Percentiles rank a stretch among this genome's conserved stretches.
Evolutionary conservation across 352 stramenopile genomes (phyloP).

Genomic region (Globisporangium echinulatum): DNA sequence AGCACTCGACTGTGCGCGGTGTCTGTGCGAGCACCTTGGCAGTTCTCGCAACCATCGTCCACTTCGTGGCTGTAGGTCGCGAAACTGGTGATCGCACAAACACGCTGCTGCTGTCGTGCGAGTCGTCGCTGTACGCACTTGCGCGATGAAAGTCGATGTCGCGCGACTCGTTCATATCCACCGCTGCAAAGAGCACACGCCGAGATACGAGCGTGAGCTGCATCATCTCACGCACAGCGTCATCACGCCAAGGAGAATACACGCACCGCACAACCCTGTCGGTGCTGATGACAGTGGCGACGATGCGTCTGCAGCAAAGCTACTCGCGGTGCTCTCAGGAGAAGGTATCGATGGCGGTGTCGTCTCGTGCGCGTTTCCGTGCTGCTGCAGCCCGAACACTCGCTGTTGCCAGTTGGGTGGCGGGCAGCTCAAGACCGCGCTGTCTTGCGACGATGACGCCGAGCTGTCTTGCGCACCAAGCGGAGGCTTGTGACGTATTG

Average conservation of each 20-base stretch:
- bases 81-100: too few species aligned
- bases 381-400: constrained; percentile 16
- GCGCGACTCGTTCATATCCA: too few species aligned
- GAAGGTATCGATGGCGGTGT: neutral
- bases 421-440: constrained; percentile 24
- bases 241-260: neutral
- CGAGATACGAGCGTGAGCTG: neutral
- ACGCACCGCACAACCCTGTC: neutral
- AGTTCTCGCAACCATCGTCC: constrained; percentile 31
- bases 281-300: neutral
- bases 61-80: constrained; percentile 9
- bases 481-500: too few species aligned
- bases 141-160: too few species aligned
- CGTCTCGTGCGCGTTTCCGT: neutral
- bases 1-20: constrained; percentile 6
- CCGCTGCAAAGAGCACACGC: neutral
- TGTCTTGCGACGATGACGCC: constrained; percentile 29
- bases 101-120: too few species aligned
- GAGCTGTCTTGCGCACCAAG: neutral
- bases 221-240: neutral
- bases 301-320: neutral
- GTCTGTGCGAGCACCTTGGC: constrained; percentile 13
- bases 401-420: constrained; percentile 37
- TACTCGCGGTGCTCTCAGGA: constrained; percentile 1
- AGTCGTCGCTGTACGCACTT: too few species aligned